These are phyloP conservation scores for Russula brevipes DNA, from an alignment of 768 basidiomycete genomes.

Conservation along the genomic window DNA sequence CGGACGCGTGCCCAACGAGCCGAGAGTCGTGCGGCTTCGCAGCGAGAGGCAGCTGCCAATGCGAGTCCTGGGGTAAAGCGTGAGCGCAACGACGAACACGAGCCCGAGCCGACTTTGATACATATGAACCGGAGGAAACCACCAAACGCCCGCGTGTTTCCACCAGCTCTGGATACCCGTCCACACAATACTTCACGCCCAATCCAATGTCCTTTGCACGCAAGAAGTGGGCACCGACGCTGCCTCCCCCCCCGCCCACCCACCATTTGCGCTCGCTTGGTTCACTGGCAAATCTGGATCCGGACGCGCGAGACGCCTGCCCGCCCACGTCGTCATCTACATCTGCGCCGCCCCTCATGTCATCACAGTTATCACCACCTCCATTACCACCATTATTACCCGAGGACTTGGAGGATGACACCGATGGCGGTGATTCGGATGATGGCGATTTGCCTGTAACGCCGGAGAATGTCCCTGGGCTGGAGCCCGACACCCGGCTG, in stretches of 20 bases:
- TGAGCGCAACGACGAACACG: constrained; percentile 17
- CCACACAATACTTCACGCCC: constrained; percentile 28
- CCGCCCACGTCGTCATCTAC: not conserved
- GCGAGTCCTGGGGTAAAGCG: constrained; percentile 12
- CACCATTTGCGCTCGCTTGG: constrained; percentile 19
- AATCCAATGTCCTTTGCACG: constrained; percentile 35
- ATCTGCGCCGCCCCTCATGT: not conserved
- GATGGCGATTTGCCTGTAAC: constrained; percentile 28
- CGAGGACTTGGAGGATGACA: constrained; percentile 1
- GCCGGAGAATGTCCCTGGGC: constrained; percentile 19
- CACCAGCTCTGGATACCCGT: not conserved
- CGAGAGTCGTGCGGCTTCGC: constrained; percentile 25
- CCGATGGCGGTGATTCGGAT: constrained; percentile 22
- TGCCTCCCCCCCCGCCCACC: constrained; percentile 11
- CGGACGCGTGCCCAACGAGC: constrained; percentile 24
- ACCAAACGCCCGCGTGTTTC: constrained; percentile 13
- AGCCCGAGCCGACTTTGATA: not conserved
- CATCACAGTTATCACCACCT: not conserved
- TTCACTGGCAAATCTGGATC: not conserved
- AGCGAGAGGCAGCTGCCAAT: constrained; percentile 14
- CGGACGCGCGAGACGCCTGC: not conserved
- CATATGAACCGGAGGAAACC: not conserved
- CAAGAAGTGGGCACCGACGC: constrained; percentile 32
- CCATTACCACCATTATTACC: not conserved
- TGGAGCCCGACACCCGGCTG: constrained; percentile 1